Evolutionary conservation across 371 early-diverging fungal species (phyloP), one percentile per base, ranked within the genome.

Genomic region (Mortierella sp.): DNA sequence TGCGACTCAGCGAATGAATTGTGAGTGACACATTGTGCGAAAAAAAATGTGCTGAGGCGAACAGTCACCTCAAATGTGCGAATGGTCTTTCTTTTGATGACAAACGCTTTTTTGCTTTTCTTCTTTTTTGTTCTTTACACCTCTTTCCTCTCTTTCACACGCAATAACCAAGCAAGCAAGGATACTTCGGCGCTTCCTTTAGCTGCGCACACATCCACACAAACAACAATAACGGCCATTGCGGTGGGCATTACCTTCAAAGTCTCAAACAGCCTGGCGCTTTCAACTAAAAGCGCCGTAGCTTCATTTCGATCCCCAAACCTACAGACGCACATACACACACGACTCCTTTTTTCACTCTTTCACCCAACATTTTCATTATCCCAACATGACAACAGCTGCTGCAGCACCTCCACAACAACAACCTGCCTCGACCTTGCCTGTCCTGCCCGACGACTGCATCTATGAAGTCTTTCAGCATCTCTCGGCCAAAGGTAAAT

Each of bases 401-500:
- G 5, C 26, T 44, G 24, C 69, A 21, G 5, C 44, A 46, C 48
- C 21, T 11, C 43, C 73, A 34, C 61, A 24, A 26, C 37, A 31
- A 59, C 55, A 26, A 75, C 53, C 48, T 19, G 14, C 13, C 44
- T 50, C 61, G 1, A 43, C 51, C 59, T 43, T 61, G 9, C 80
- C 80, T 2, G 40, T 54, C 51, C 64, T 86, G 43, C 79, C 86
- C 8, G 86, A 86, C 16, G 86, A 86, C 72, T 81, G 81, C 21
- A 72, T 86, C 72, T 81, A 74, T 37, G 86, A 81, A 43, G 70
- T 86, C 24, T 72, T 86, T 16, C 73, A 73, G 19, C 74, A 79
- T 70, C 86, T 86, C 71, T 64, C 86, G 19, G 86, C 79, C 11
- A 13, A 70, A 74, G 86, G 86, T 80, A 85, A 46, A 43, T 50